These are phyloP conservation scores for Carex cristatella DNA, from an alignment of 176 grass and related monocot genomes.

Conservation along the genomic window DNA sequence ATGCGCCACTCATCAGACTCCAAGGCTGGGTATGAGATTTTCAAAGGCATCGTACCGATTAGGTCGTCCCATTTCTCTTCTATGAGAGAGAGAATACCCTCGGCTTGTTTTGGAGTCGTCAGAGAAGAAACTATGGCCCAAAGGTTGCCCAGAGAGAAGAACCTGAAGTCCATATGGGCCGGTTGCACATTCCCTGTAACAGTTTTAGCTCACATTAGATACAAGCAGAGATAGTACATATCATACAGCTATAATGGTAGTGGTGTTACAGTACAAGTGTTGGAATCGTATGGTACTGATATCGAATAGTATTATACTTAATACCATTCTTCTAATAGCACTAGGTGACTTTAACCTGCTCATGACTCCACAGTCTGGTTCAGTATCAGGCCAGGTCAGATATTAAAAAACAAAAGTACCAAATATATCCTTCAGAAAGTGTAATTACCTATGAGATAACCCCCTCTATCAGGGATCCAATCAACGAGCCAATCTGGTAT, in stretches of 20 bases:
- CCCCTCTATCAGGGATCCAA: conserved; percentile 36
- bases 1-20: conserved; percentile 48
- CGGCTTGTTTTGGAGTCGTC: conserved; percentile 34
- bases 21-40: conserved; percentile 42
- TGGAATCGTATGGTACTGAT: neutral
- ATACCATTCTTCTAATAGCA: neutral
- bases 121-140: conserved; percentile 45
- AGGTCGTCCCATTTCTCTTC: conserved; percentile 47
- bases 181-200: conserved; percentile 38
- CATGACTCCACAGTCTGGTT: neutral
- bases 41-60: conserved; percentile 40
- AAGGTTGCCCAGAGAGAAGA: conserved; percentile 41
- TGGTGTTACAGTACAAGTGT: neutral
- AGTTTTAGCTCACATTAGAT: neutral
- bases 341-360: neutral
- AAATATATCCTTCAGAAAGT: neutral
- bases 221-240: neutral
- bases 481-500: conserved; percentile 41
- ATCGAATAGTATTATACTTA: neutral
- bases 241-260: neutral
- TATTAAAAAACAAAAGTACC: neutral
- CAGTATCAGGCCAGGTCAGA: neutral
- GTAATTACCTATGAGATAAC: conserved; percentile 38
- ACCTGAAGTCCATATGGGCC: conserved; percentile 51
- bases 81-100: conserved; percentile 38